These are phyloP conservation scores for Coemansia sp. DNA, from an alignment of 192 early-diverging fungal genomes.

Conservation along the genomic window DNA sequence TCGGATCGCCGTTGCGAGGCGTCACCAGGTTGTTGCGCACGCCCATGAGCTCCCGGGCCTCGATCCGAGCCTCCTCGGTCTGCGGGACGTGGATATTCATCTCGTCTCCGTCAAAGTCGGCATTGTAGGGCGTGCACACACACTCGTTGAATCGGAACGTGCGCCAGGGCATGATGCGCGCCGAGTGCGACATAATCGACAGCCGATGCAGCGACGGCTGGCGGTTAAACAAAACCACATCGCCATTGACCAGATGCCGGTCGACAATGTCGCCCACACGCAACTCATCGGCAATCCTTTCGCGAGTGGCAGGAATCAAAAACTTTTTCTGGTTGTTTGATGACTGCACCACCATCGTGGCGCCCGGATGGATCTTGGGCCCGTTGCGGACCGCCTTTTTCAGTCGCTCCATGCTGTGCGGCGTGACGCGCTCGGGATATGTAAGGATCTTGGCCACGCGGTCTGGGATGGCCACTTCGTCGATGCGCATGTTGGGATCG, in stretches of 20 bases:
- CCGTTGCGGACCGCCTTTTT: conserved; percentile 79
- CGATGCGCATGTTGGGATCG: conserved; percentile 97
- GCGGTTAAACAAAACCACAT: conserved; percentile 97
- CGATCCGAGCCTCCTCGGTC: conserved; percentile 96
- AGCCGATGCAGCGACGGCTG: conserved; percentile 98
- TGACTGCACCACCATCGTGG: conserved; percentile 72
- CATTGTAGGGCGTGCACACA: conserved; percentile 99
- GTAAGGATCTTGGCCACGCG: conserved; percentile 89
- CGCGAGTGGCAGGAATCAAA: conserved; percentile 72
- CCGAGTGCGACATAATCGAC: conserved; percentile 96
- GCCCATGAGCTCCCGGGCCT: conserved; percentile 95
- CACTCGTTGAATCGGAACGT: conserved; percentile 99
- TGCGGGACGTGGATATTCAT: conserved; percentile 99
- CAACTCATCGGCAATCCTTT: conserved; percentile 67
- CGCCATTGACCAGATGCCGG: conserved; percentile 89
- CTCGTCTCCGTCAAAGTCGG: conserved; percentile 99
- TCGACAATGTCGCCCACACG: conserved; percentile 90
- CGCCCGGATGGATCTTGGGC: conserved; percentile 87
- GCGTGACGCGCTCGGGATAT: conserved; percentile 92
- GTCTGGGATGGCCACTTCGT: conserved; percentile 91
- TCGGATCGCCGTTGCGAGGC: conserved; percentile 95
- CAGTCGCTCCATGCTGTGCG: conserved; percentile 81
- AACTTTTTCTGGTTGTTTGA: conserved; percentile 58
- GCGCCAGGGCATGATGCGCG: conserved; percentile 86
- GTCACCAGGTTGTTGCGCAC: conserved; percentile 96